Evolutionary conservation across 2,329 filamentous ascomycete genomes (phyloP).

Genomic region (Fusarium vanettenii): DNA sequence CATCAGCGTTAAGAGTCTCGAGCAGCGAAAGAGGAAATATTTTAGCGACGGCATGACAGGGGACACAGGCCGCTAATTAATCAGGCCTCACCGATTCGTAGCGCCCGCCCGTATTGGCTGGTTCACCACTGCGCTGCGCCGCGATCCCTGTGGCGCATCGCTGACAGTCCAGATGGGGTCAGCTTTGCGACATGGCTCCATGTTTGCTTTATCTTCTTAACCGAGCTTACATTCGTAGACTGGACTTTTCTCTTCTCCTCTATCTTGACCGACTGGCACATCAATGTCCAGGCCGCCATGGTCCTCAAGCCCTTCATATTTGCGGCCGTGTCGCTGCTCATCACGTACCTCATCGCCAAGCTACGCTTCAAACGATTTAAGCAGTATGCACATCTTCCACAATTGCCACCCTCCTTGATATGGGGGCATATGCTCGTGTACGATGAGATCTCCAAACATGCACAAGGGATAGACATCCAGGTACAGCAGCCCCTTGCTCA

Average conservation of each 20-base stretch:
- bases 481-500: neutral
- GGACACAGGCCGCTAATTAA: neutral
- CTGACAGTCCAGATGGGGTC: neutral
- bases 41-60: neutral
- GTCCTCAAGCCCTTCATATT: neutral
- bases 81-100: neutral
- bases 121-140: neutral
- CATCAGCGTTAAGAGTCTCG: neutral
- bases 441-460: neutral
- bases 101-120: neutral
- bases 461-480: neutral
- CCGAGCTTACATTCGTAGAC: neutral
- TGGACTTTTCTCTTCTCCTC: neutral
- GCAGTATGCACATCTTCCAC: conserved; percentile 8
- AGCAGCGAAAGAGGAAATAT: neutral
- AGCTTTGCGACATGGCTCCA: neutral
- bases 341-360: neutral
- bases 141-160: neutral
- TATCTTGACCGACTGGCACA: neutral
- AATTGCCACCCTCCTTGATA: neutral
- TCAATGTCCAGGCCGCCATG: neutral
- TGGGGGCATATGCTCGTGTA: conserved; percentile 4
- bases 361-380: conserved; percentile 7
- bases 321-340: neutral
- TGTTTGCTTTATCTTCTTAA: neutral